These are phyloP conservation scores for Saturnispora besseyi DNA, from an alignment of 805 yeast species.

Conservation along the genomic window DNA sequence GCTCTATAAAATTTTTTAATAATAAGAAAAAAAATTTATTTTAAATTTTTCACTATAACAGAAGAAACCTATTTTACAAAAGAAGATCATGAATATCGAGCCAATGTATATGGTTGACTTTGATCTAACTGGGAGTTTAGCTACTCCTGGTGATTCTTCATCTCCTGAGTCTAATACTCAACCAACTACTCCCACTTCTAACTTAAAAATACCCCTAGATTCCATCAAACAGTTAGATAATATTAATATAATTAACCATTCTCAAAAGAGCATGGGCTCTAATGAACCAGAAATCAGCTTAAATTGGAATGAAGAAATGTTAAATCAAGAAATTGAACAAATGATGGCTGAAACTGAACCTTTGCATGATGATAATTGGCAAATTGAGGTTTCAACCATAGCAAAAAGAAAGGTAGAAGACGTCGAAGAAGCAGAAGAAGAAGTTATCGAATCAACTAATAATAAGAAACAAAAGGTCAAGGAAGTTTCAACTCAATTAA, in stretches of 20 bases:
- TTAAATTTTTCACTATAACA: not conserved
- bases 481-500: not conserved
- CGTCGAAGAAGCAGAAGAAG: not conserved
- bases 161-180: constrained; percentile 3
- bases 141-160: constrained; percentile 1
- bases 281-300: not conserved
- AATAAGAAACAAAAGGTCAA: not conserved
- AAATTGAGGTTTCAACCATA: not conserved
- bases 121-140: not conserved
- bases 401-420: not conserved
- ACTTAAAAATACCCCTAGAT: not conserved
- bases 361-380: not conserved
- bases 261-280: not conserved
- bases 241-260: not conserved
- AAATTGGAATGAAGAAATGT: constrained; percentile 3
- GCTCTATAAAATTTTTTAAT: not conserved
- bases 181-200: constrained; percentile 2
- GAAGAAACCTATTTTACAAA: not conserved
- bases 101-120: not conserved
- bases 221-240: not conserved
- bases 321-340: constrained; percentile 1
- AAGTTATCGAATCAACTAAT: not conserved
- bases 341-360: constrained; percentile 6
- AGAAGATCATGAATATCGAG: not conserved
- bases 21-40: not conserved